phyloP scores from a whole-genome alignment of 2,329 filamentous ascomycete genomes.

The Cladosporium oxysporum region DNA sequence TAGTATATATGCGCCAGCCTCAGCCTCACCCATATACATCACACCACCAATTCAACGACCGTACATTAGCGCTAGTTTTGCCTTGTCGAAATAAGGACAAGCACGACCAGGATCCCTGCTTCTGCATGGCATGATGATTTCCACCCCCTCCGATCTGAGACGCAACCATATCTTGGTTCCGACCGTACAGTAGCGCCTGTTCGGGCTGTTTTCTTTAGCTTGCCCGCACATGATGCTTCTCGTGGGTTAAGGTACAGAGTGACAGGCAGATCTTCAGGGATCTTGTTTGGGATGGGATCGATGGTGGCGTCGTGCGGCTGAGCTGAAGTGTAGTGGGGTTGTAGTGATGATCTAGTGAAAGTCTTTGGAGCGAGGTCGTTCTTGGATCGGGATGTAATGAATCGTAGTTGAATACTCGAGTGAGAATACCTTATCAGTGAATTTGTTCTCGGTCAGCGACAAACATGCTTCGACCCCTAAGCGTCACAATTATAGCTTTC shows the following conservation, averaged over 20 bases:
- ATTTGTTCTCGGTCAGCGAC: not conserved
- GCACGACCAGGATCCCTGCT: not conserved
- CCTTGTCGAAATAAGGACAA: not conserved
- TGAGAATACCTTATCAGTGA: not conserved
- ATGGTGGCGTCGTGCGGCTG: not conserved
- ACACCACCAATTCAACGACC: constrained; percentile 3
- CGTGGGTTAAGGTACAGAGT: not conserved
- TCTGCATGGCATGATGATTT: not conserved
- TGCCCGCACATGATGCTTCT: not conserved
- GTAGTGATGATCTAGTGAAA: not conserved
- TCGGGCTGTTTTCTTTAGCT: not conserved
- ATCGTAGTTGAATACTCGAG: not conserved
- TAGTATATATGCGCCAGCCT: not conserved
- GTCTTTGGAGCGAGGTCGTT: not conserved
- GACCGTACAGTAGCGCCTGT: constrained; percentile 12
- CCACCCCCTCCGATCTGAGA: not conserved
- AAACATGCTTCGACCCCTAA: not conserved
- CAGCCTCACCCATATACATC: constrained; percentile 2
- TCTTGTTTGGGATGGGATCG: not conserved
- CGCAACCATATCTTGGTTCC: constrained; percentile 4
- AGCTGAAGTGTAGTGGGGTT: not conserved
- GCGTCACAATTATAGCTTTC: not conserved
- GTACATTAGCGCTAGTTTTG: constrained; percentile 3
- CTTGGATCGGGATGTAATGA: not conserved
- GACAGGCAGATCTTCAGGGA: not conserved